Base-by-base conservation (phyloP, 139 green algal species). In the Micractinium sp. region DNA sequence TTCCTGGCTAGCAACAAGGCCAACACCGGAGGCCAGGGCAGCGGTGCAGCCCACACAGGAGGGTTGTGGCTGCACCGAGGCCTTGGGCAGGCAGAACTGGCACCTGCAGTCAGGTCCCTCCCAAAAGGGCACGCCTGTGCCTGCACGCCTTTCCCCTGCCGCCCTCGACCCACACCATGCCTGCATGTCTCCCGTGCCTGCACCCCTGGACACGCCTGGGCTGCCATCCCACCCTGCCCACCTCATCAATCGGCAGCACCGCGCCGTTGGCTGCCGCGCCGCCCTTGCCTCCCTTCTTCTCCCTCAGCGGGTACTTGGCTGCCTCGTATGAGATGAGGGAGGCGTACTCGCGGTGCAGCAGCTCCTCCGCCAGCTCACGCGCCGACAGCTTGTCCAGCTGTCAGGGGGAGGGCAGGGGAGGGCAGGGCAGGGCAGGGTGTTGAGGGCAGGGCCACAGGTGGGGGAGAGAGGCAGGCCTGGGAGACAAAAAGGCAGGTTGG, bases 301-400 rank as follows among this genome's bases (percentile, higher is more conserved):
- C 74, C 69, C 90, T 91, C 29, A 93, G 29, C 0, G 96, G 96
- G 90, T 97, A 96, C 78, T 94, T 95, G 31, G 84, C 88, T 2
- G 92, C 91, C 56, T 99, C 97, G 82, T 97, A 94, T 36, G 90
- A 39, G 74, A 98, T 85, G 61, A 98, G 90, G 31, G 88, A 69
- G 18, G 86, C 39, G 89, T 97, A 69, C 94, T 98, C 96, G 4
- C 79, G 63, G 47, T 78, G 78, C 56, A 99, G 91, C 89, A 97
- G 41, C 78, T 95, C 90, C 82, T 98, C 97, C 0, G 97, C 97
- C 13, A 85, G 81, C 90, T 97, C 94, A 15, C 91, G 88, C 13
- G 76, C 47, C 5, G 73, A 84, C 29, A 92, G 33, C 29, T 74
- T 61, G 35, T 78, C 69, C 60, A 89, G 56, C 82, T 87, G 82